Evolutionary conservation across 495 filamentous ascomycete genomes (phyloP).

Genomic region (Xylaria telfairii): DNA sequence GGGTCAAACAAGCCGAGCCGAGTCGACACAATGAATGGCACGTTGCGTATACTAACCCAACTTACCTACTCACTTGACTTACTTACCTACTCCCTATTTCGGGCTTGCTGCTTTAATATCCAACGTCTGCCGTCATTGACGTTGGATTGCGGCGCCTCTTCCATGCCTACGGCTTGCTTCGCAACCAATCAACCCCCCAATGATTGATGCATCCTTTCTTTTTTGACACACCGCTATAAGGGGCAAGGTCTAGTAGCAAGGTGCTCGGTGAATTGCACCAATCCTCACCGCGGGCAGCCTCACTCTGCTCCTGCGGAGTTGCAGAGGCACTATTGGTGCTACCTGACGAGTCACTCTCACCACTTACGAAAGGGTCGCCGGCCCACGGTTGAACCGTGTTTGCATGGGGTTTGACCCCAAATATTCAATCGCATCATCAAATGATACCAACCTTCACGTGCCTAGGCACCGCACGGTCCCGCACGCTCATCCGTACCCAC

Average conservation of each 20-base stretch:
- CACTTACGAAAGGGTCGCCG: constrained; percentile 7
- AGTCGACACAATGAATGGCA: background rate
- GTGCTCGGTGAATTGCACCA: constrained; percentile 24
- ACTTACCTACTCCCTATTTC: background rate
- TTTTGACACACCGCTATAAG: constrained; percentile 19
- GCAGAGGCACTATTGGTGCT: constrained; percentile 8
- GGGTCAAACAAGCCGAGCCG: constrained; percentile 15
- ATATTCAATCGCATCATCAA: constrained; percentile 12
- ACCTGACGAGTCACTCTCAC: constrained; percentile 14
- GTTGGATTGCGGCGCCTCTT: constrained; percentile 11
- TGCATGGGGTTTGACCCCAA: constrained; percentile 1
- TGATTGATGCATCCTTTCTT: constrained; percentile 7
- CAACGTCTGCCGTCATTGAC: background rate
- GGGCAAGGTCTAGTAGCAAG: constrained; percentile 17
- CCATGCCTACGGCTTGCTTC: constrained; percentile 1
- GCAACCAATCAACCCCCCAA: constrained; percentile 11
- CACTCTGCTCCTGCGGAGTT: constrained; percentile 10
- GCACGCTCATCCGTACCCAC: background rate
- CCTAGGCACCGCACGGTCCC: background rate
- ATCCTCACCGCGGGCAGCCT: constrained; percentile 24
- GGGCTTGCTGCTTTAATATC: constrained; percentile 12
- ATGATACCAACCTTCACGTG: background rate
- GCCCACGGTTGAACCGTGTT: constrained; percentile 1
- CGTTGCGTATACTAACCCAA: too few relatives aligned
- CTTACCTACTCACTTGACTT: too few relatives aligned